phyloP scores from a whole-genome alignment of 306 rosid species.

The Gastrolobium villosum region DNA sequence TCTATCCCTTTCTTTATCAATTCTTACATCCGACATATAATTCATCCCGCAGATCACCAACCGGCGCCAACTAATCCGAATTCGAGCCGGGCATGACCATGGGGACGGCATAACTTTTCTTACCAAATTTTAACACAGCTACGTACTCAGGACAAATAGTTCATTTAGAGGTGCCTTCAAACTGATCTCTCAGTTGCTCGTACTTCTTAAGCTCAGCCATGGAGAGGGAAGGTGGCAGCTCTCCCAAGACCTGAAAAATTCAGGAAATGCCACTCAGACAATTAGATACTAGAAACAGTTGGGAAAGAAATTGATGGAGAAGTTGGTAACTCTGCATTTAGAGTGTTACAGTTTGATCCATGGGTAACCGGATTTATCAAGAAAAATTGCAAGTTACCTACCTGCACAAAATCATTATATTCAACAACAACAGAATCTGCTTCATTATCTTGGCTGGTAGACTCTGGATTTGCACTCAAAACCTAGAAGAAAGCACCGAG shows the following conservation, averaged over 20 bases:
- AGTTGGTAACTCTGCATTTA: not conserved
- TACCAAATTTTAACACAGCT: too few species aligned
- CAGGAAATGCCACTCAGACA: constrained; percentile 42
- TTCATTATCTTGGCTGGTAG: constrained; percentile 63
- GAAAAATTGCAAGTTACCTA: constrained; percentile 64
- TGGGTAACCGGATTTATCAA: not conserved
- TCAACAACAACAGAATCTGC: constrained; percentile 74
- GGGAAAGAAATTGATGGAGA: constrained; percentile 11
- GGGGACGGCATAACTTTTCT: too few species aligned
- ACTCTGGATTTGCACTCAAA: constrained; percentile 65
- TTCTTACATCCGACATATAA: too few species aligned
- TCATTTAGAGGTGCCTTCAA: constrained; percentile 84
- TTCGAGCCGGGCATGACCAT: too few species aligned
- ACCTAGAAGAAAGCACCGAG: constrained; percentile 61
- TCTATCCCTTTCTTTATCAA: too few species aligned
- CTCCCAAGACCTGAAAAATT: constrained; percentile 71
- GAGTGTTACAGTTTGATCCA: not conserved
- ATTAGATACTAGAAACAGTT: constrained; percentile 15
- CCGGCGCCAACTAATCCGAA: too few species aligned
- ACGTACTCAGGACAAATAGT: not conserved
- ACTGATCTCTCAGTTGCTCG: constrained; percentile 86
- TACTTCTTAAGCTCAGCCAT: constrained; percentile 82
- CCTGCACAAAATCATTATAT: constrained; percentile 80
- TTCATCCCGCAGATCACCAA: too few species aligned
- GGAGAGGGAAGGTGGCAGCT: constrained; percentile 84